Evolutionary conservation across 768 basidiomycete genomes (phyloP), one percentile per base, ranked within the genome.

Genomic region (Dioszegia crocea): DNA sequence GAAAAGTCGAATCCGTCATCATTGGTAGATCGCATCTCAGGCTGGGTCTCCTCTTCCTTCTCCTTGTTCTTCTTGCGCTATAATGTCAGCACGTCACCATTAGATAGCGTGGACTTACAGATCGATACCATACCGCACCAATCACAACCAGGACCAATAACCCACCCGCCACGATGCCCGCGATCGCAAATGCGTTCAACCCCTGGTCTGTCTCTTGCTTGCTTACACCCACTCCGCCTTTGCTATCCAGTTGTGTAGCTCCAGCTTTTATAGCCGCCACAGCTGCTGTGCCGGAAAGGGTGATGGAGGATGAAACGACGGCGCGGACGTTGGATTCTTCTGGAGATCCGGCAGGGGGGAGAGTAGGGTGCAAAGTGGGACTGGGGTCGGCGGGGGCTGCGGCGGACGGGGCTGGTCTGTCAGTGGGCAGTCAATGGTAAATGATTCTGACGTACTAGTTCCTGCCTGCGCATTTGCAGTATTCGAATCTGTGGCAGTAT

Each of bases 221-320:
- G 36, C 21, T 40, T 10, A 16, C 24, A 3, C 16, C 40, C 9
- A 33, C 24, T 27, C 38, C 36, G 23, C 24, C 39, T 27, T 5
- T 19, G 26, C 51, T 53, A 8, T 27, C 51, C 16, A 53, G 38
- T 21, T 53, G 51, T 6, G 51, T 39, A 8, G 51, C 51, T 3
- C 51, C 51, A 8, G 51, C 36, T 40, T 38, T 24, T n/a, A 53
- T 53, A 17, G 51, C 51, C 10, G 51, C 51, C 2, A 53, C 38
- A 4, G 51, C 51, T 9, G 39, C 39, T 10, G 51, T 36, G 23
- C 51, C 51, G 4, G 38, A 19, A 5, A 53, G 39, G 4, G 51
- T 53, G 51, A 53, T 27, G 24, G 36, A n/a, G 38, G 51, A 53
- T 10, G 21, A 24, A 16, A 53, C 38, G 17, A 53, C 24, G 10